Conservation (phyloP, 176 grass and related monocot species). For the Phoenix roebelenii region DNA sequence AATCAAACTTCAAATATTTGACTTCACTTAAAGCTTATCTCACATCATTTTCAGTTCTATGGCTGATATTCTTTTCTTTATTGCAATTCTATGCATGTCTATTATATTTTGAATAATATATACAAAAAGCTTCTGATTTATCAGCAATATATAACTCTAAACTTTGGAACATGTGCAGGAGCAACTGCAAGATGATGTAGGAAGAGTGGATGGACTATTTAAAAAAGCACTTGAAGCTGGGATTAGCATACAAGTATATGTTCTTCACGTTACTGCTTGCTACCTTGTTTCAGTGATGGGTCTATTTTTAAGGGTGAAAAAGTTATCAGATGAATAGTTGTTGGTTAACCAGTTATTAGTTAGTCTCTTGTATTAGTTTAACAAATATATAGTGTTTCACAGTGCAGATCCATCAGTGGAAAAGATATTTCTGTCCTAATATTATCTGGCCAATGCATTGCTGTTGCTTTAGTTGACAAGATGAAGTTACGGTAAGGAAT, state of each 20-base stretch:
- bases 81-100: too few relatives aligned
- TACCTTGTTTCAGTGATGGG: too few relatives aligned
- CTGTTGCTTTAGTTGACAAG: slow-evolving; percentile 92
- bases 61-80: too few relatives aligned
- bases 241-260: slow-evolving; percentile 85
- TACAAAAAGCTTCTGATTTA: not conserved
- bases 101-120: too few relatives aligned
- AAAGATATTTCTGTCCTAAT: slow-evolving; percentile 77
- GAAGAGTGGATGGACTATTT: slow-evolving; percentile 66
- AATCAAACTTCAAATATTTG: too few relatives aligned
- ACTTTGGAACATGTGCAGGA: slow-evolving; percentile 36
- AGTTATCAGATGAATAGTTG: too few relatives aligned
- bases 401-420: slow-evolving; percentile 86
- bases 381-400: slow-evolving; percentile 41
- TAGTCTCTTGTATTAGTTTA: slow-evolving; percentile 15
- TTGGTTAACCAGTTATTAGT: not conserved
- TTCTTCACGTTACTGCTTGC: not conserved
- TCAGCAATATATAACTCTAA: not conserved
- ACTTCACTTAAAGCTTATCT: too few relatives aligned
- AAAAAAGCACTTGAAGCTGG: slow-evolving; percentile 72
- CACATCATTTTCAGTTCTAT: too few relatives aligned
- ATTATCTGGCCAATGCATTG: slow-evolving; percentile 69
- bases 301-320: too few relatives aligned
- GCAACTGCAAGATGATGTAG: slow-evolving; percentile 90
- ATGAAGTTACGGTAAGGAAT: slow-evolving; percentile 70